These are phyloP conservation scores for Trypanosoma brucei DNA, from an alignment of 208 protist genomes.

Conservation along the genomic window DNA sequence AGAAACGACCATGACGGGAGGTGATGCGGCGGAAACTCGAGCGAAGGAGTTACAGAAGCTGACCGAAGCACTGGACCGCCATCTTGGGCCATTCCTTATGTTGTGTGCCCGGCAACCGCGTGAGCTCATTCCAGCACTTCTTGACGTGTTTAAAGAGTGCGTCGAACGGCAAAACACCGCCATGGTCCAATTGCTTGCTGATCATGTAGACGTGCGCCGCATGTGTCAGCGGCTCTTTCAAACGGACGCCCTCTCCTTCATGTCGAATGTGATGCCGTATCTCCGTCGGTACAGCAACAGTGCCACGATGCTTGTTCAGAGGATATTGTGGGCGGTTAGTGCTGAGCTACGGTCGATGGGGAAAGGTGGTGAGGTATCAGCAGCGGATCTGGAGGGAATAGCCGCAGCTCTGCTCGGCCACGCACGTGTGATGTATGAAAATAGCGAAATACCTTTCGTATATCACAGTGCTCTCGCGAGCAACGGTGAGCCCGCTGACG, in stretches of 20 bases:
- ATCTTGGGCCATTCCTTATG: constrained; percentile 68
- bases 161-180: constrained; percentile 41
- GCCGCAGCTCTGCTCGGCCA: constrained; percentile 37
- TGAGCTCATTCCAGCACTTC: constrained; percentile 54
- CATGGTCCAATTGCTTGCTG: constrained; percentile 50
- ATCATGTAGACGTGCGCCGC: constrained; percentile 48
- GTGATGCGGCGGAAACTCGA: constrained; percentile 6
- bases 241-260: constrained; percentile 37
- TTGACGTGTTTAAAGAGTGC: constrained; percentile 65
- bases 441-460: constrained; percentile 36
- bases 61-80: constrained; percentile 36
- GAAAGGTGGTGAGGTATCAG: constrained; percentile 2
- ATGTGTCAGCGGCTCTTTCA: constrained; percentile 61
- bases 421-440: constrained; percentile 60
- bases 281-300: constrained; percentile 55
- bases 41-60: constrained; percentile 23
- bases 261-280: constrained; percentile 50
- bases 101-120: constrained; percentile 71
- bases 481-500: not conserved
- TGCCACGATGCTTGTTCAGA: constrained; percentile 57
- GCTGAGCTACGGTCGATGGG: constrained; percentile 39
- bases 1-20: constrained; percentile 8
- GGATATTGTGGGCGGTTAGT: constrained; percentile 54
- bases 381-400: constrained; percentile 29
- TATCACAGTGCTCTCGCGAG: not conserved